These are phyloP conservation scores for Trypanosoma avium DNA, from an alignment of 208 protist genomes.

Conservation along the genomic window DNA sequence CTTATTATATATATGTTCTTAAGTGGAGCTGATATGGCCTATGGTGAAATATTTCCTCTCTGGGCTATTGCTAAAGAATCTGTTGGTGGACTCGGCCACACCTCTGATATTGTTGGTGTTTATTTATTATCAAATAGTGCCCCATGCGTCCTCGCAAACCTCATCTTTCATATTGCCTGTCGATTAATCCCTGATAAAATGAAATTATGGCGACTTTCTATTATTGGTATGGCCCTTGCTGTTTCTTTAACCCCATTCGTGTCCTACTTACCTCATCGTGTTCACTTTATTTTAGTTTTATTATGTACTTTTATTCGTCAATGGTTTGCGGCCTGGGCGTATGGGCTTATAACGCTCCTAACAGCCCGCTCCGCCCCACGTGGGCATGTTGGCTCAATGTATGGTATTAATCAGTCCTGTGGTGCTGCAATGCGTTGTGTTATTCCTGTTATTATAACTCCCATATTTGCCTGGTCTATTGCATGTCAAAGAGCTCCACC, in stretches of 20 bases:
- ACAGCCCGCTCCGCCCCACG: conserved; percentile 59
- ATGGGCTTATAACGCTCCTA: conserved; percentile 51
- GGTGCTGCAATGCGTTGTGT: conserved; percentile 60
- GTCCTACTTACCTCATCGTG: neutral
- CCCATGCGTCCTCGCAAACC: conserved; percentile 41
- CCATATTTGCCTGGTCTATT: conserved; percentile 82
- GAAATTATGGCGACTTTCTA: conserved; percentile 42
- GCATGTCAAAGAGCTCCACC: conserved; percentile 32
- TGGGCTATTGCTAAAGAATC: conserved; percentile 37
- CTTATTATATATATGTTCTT: conserved; percentile 73
- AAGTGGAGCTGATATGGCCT: conserved; percentile 56
- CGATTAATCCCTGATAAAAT: conserved; percentile 34
- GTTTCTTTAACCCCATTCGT: conserved; percentile 43
- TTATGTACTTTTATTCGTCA: conserved; percentile 46
- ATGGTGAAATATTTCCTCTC: conserved; percentile 46
- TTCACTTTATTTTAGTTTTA: conserved; percentile 38
- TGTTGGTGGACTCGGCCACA: conserved; percentile 39
- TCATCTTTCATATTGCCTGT: conserved; percentile 38
- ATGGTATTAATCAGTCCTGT: conserved; percentile 73
- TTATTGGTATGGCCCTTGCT: conserved; percentile 29
- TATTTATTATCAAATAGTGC: conserved; percentile 52
- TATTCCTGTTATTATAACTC: conserved; percentile 59
- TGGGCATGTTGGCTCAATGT: conserved; percentile 64
- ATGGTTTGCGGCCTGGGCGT: conserved; percentile 58
- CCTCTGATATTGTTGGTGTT: conserved; percentile 27